A percentile compares a stretch with the other conserved stretches of the same genome.
Evolutionary conservation across 345 rosid genomes (phyloP).

Genomic region (Boechera stricta): DNA sequence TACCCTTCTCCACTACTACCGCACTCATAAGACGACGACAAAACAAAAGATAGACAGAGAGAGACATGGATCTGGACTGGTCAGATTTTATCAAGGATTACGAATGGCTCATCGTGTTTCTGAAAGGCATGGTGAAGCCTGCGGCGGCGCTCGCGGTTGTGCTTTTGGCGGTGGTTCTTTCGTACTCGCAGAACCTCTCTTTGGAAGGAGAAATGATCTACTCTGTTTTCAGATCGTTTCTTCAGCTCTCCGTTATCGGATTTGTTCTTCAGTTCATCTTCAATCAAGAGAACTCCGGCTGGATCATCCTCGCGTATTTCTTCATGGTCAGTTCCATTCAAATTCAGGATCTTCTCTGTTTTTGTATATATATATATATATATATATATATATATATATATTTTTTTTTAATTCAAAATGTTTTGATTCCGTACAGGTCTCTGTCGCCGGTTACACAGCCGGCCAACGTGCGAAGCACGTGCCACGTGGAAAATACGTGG

Average conservation of each 20-base stretch:
- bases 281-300: constrained; percentile 51
- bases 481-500: constrained; percentile 74
- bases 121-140: constrained; percentile 83
- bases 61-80: constrained; percentile 38
- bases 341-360: constrained; percentile 14
- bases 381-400: too few species aligned
- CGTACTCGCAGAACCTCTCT: constrained; percentile 66
- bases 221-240: constrained; percentile 71
- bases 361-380: background rate
- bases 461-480: constrained; percentile 86
- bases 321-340: constrained; percentile 63
- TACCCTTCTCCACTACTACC: constrained; percentile 24
- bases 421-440: constrained; percentile 46
- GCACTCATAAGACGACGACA: constrained; percentile 31
- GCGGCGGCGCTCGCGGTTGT: constrained; percentile 80
- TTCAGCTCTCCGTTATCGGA: constrained; percentile 85
- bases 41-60: background rate
- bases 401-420: too few species aligned
- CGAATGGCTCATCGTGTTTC: constrained; percentile 63
- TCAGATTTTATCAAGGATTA: constrained; percentile 44
- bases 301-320: constrained; percentile 87
- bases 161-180: constrained; percentile 66
- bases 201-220: constrained; percentile 83
- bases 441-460: constrained; percentile 88
- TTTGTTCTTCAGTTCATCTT: constrained; percentile 94